Evolutionary conservation across 2,329 filamentous ascomycete species (phyloP).

Genomic region (Hirsutella rhossiliensis): DNA sequence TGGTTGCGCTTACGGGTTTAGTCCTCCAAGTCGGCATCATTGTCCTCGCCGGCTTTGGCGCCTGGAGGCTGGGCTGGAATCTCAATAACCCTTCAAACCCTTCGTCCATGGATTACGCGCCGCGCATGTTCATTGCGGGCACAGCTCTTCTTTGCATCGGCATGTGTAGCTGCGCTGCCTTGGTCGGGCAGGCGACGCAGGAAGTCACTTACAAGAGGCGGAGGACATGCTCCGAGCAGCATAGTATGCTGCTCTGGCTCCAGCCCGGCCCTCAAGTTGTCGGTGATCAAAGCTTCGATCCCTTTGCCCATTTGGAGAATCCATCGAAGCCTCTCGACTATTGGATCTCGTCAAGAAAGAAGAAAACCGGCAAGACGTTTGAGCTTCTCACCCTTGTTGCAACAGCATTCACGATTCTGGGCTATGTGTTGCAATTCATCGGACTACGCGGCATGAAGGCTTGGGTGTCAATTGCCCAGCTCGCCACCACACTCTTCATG

Average conservation of each 20-base stretch:
- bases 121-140: conserved; percentile 9
- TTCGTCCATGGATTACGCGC: conserved; percentile 5
- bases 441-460: conserved; percentile 10
- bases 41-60: conserved; percentile 7
- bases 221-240: neutral
- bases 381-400: conserved; percentile 3
- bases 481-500: conserved; percentile 9
- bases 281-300: conserved; percentile 12
- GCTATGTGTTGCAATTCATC: conserved; percentile 10
- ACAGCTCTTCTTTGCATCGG: conserved; percentile 8
- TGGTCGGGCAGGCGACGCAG: conserved; percentile 9
- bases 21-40: conserved; percentile 7
- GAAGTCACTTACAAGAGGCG: conserved; percentile 4
- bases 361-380: neutral
- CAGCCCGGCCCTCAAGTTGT: conserved; percentile 10
- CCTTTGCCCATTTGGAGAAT: conserved; percentile 8
- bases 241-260: conserved; percentile 6
- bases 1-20: conserved; percentile 4
- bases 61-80: conserved; percentile 6
- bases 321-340: neutral
- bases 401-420: neutral
- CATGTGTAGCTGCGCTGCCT: conserved; percentile 10
- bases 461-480: conserved; percentile 9
- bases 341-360: conserved; percentile 6
- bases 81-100: neutral